phyloP scores from a whole-genome alignment of 2,329 filamentous ascomycete species.

The Fusarium staphyleae region DNA sequence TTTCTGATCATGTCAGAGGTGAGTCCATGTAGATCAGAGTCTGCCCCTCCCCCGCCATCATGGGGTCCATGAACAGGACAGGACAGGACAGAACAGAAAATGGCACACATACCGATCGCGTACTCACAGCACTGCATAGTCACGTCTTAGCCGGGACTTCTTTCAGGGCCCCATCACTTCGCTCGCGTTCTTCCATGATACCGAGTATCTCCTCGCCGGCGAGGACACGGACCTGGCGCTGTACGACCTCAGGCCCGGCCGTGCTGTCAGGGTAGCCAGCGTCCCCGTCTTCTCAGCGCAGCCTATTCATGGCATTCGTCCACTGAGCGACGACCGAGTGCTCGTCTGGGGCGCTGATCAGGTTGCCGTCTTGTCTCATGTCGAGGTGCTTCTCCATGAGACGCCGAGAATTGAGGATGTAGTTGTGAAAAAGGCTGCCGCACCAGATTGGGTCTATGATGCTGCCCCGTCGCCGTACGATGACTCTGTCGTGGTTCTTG shows the following conservation, averaged over 20 bases:
- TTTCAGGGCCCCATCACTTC: slow-evolving; percentile 66
- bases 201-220: slow-evolving; percentile 60
- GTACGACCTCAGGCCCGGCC: slow-evolving; percentile 52
- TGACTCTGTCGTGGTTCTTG: slow-evolving; percentile 60
- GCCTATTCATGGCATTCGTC: slow-evolving; percentile 75
- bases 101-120: not conserved
- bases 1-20: slow-evolving; percentile 26
- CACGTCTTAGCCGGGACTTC: slow-evolving; percentile 46
- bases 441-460: slow-evolving; percentile 81
- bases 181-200: slow-evolving; percentile 57
- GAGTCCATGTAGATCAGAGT: slow-evolving; percentile 15
- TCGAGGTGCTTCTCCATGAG: slow-evolving; percentile 41
- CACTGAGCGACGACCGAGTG: slow-evolving; percentile 48
- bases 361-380: slow-evolving; percentile 49
- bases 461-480: slow-evolving; percentile 60
- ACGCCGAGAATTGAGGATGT: slow-evolving; percentile 23
- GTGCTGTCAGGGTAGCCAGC: slow-evolving; percentile 47
- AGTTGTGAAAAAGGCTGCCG: slow-evolving; percentile 50
- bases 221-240: slow-evolving; percentile 66
- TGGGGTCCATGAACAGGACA: slow-evolving; percentile 2
- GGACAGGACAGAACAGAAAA: not conserved
- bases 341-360: slow-evolving; percentile 76
- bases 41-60: slow-evolving; percentile 41
- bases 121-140: slow-evolving; percentile 19
- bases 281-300: slow-evolving; percentile 70